Base-by-base conservation (phyloP, 2,329 filamentous ascomycete genomes). In the Colletotrichum musicola region DNA sequence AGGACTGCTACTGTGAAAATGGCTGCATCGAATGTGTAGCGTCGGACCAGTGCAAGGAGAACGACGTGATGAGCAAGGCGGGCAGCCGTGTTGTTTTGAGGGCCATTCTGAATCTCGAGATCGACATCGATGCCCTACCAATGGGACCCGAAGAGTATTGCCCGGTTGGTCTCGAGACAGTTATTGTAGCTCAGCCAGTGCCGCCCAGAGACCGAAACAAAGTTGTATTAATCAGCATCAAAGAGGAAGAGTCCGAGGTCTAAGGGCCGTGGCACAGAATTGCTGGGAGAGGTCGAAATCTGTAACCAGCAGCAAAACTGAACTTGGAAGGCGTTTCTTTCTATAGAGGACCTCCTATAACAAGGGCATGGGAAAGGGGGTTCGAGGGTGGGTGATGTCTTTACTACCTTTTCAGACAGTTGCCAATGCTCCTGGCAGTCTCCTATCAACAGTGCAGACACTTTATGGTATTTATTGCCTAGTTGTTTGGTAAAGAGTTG, bases 1-100 rank as follows among this genome's bases (percentile, higher is more conserved):
- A 93, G 75, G 85, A 83, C 1, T 99, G 96, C 75, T 82, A 85
- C 46, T 98, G 95, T 75, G 80, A 89, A 12, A 88, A 92, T 66
- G 96, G 96, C 0, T 98, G 96, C 79, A 81, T 95, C 22, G 95
- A 97, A 79, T 99, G 96, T 79, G 94, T 97, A 50, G 94, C 92
- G 71, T 92, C 91, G 70, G 93, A 97, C 78, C 81, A 89, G 62
- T 98, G 96, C 78, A 93, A 92, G 78, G 89, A 97, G 79, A 98
- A 98, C 77, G 89, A 93, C 75, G 94, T 98, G 10, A 96, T 98
- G 92, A 96, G 93, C 75, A 98, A 98, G 80, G 93, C 92, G 0
- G 95, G 95, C 0, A 91, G 92, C 7, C 89, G 88, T 64, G 94
- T 98, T 25, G 90, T 98, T 35, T 81, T 98, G 65, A 92, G 91